Base-by-base conservation (phyloP, 2,329 filamentous ascomycete species). In the Leptographium flavum region DNA sequence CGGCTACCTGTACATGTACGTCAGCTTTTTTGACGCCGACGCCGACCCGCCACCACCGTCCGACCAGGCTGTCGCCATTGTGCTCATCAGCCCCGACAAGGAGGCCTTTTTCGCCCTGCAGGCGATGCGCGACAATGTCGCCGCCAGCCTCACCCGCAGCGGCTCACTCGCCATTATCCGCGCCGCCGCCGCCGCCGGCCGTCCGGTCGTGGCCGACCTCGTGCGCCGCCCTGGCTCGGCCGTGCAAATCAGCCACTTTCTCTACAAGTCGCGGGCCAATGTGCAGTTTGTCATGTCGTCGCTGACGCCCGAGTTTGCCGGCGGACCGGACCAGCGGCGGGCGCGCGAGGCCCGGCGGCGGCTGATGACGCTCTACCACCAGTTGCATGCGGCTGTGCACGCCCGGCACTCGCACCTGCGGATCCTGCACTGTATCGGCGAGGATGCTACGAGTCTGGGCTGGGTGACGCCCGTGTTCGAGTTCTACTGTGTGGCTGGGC, bases 1-100 rank as follows among this genome's bases (percentile, higher is more conserved):
- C 43, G 93, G 92, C 23, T 98, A 94, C 58, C 72, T 98, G 2
- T 95, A 98, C 67, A 96, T 98, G 87, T 98, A 96, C 58, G 92
- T 98, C 58, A 94, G 86, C 67, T 98, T 96, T 60, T 75, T 98
- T 50, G 79, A 86, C 53, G 69, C 76, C 32, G 67, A 71, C 37
- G 62, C 35, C 7, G 21, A 37, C 21, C 11, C 42, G 30, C 39
- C 37, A 15, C 39, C 42, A 21, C 42, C 49, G 22, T 35, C 43
- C 67, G 22, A 23, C 21, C 6, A 87, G 42, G 81, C 92, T 52
- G 79, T 94, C n/a, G 92, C 90, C 22, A 81, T 96, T 48, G 77
- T 98, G 30, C 74, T 98, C 48, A 93, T 98, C 57, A 94, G 87
- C 59, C 74, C 90, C 1, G 82, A 94, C 55, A 92, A 88, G 58